Conservation (phyloP, 129 eudicot species). For the Tanacetum coccineum region DNA sequence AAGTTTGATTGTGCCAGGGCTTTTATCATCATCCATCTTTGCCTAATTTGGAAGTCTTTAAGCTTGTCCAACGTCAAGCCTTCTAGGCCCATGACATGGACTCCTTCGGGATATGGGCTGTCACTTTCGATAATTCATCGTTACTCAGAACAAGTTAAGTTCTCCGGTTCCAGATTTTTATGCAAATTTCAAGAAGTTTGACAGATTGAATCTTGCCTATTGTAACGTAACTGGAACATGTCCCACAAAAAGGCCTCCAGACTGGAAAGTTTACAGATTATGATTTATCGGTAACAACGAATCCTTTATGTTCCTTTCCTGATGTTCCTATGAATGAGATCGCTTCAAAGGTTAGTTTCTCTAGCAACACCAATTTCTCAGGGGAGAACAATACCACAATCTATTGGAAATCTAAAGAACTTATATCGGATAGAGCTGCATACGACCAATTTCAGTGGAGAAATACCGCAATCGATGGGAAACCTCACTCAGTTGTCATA, state of each 20-base stretch:
- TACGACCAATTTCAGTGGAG: slow-evolving; percentile 30
- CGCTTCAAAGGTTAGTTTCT: slow-evolving; percentile 39
- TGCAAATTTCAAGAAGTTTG: slow-evolving; percentile 40
- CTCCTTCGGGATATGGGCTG: slow-evolving; percentile 28
- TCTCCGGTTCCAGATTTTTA: slow-evolving; percentile 44
- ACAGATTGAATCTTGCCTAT: slow-evolving; percentile 27
- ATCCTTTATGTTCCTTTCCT: slow-evolving; percentile 44
- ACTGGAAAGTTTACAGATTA: slow-evolving; percentile 28
- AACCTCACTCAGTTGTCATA: slow-evolving; percentile 35
- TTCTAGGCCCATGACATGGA: slow-evolving; percentile 47
- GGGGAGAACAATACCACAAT: slow-evolving; percentile 47
- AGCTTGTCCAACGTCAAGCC: slow-evolving; percentile 46
- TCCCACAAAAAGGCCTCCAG: slow-evolving; percentile 39
- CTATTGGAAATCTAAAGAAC: slow-evolving; percentile 40
- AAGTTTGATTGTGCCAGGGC: slow-evolving; percentile 37
- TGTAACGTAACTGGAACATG: slow-evolving; percentile 45
- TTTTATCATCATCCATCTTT: slow-evolving; percentile 43
- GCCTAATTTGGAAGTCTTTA: slow-evolving; percentile 38
- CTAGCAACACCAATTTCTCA: slow-evolving; percentile 40
- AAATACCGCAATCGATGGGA: slow-evolving; percentile 42
- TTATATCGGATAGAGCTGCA: slow-evolving; percentile 29
- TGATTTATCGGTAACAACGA: slow-evolving; percentile 41
- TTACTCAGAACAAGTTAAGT: slow-evolving; percentile 37
- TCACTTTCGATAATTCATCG: slow-evolving; percentile 34
- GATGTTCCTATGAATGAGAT: slow-evolving; percentile 31